Percentiles rank a stretch among this genome's conserved stretches.
Conservation (phyloP, 208 protist species). For the Trypanosoma boissoni region DNA sequence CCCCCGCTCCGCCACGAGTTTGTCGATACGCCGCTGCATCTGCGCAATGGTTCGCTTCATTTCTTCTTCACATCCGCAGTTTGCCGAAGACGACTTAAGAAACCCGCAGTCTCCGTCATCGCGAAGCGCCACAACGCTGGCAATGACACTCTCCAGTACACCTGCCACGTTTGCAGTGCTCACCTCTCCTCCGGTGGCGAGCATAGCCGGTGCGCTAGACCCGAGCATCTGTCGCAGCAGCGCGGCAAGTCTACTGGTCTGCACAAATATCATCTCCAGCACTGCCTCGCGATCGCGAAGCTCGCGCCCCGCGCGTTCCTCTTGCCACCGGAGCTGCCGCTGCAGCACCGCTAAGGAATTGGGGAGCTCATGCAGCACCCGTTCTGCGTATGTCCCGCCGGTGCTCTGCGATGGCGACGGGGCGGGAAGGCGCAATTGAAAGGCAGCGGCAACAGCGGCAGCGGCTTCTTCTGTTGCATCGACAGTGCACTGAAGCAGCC, state of each 20-base stretch:
- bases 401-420: too few species aligned
- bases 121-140: background rate
- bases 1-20: background rate
- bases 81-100: background rate
- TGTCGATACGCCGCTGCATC: background rate
- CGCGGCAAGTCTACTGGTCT: background rate
- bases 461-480: constrained; percentile 9
- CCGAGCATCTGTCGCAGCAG: background rate
- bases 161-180: background rate
- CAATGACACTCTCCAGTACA: constrained; percentile 7
- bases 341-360: background rate
- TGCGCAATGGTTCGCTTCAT: constrained; percentile 6
- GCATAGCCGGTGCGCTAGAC: background rate
- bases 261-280: constrained; percentile 1
- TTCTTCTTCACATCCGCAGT: background rate
- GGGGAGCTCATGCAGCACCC: constrained; percentile 7
- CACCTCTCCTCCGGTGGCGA: background rate
- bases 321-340: constrained; percentile 13
- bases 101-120: background rate
- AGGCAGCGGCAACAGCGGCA: background rate
- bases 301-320: constrained; percentile 1
- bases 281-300: background rate
- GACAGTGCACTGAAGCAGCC: background rate
- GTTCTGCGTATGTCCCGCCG: constrained; percentile 1
- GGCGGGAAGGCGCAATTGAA: constrained; percentile 1